Percentiles rank a stretch among this genome's conserved stretches.
Evolutionary conservation across 768 basidiomycete species (phyloP).

Genomic region (Asterophora parasitica): DNA sequence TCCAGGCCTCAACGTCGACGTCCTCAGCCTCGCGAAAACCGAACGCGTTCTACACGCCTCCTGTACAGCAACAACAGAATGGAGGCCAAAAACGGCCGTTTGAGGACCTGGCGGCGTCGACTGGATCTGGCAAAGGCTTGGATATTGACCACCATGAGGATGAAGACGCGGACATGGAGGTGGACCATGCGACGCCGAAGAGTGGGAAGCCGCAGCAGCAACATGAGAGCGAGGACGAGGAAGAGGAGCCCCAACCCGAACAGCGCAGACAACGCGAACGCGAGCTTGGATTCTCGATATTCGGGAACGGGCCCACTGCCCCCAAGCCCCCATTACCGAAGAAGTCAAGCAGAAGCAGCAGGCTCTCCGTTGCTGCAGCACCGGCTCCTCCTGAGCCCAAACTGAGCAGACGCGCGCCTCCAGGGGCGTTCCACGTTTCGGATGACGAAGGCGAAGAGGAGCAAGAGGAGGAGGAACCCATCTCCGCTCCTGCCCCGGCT

Average conservation of each 20-base stretch:
- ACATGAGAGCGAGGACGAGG: conserved; percentile 10
- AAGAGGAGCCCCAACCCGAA: background rate
- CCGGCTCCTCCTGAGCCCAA: conserved; percentile 4
- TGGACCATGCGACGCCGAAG: background rate
- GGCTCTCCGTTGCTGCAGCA: background rate
- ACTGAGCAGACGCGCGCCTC: conserved; percentile 29
- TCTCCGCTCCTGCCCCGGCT: background rate
- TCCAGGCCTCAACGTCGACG: conserved; percentile 4
- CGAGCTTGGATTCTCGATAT: conserved; percentile 20
- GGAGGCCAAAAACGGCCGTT: conserved; percentile 28
- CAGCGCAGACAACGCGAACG: conserved; percentile 13
- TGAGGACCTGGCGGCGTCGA: conserved; percentile 16
- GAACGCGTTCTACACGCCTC: conserved; percentile 68
- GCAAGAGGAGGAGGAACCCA: conserved; percentile 21
- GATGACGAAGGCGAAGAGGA: conserved; percentile 37
- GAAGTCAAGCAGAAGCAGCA: background rate
- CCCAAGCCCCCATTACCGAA: conserved; percentile 4
- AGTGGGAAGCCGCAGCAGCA: too few species aligned
- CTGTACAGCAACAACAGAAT: conserved; percentile 23
- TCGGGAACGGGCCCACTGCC: conserved; percentile 16
- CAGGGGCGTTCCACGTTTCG: conserved; percentile 38
- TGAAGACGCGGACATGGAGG: conserved; percentile 5
- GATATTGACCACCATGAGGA: background rate
- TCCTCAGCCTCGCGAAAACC: conserved; percentile 47
- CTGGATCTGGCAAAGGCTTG: background rate